Evolutionary conservation across 1,284 basidiomycete species (phyloP), one percentile per base, ranked within the genome.

Genomic region (Ustilago loliicola): DNA sequence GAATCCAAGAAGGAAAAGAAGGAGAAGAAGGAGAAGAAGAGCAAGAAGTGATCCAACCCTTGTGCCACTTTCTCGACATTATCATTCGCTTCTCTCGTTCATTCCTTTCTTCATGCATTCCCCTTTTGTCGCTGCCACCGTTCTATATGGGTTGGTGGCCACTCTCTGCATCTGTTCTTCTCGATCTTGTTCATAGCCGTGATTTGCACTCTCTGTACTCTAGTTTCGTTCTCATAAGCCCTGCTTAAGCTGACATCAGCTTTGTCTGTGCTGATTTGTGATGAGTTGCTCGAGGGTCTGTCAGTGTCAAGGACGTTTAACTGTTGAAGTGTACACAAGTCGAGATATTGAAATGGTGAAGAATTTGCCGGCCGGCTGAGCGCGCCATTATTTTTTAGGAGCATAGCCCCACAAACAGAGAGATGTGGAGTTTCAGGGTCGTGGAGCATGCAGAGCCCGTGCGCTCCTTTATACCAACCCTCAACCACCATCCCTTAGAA

Each of bases 1-100:
- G 66, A 77, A 42, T 56, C 64, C 48, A 78, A 76, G 72, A 79
- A 72, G 77, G 80, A 75, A 30, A 81, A 83, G 72, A 75, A 80
- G 63, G 68, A 77, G 25, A 79, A 82, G 66, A 74, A 78, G 61
- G 66, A 75, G 47, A 77, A 81, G 61, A 68, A 70, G 56, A 77
- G 38, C 32, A 67, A 66, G 51, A 66, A 66, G 57, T 66, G 30
- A 60, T 21, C 21, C 2, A 21, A 6, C 48, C n/a, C 45, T 25
- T 48, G 7, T 7, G 45, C 25, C 8, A n/a, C 17, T 23, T 25
- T 30, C 32, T 6, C 32, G 5, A 11, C 32, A 34, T 34, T 34
- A 34, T 34, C 32, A n/a, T 34, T 34, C 32, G 32, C 32, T 34
- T 11, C 6, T 11, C 36, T 38, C 36, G 3, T 10, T 38, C 36